Evolutionary conservation across 1,139 yeast species (phyloP), one percentile per base, ranked within the genome.

Genomic region (Candida neerlandica): DNA sequence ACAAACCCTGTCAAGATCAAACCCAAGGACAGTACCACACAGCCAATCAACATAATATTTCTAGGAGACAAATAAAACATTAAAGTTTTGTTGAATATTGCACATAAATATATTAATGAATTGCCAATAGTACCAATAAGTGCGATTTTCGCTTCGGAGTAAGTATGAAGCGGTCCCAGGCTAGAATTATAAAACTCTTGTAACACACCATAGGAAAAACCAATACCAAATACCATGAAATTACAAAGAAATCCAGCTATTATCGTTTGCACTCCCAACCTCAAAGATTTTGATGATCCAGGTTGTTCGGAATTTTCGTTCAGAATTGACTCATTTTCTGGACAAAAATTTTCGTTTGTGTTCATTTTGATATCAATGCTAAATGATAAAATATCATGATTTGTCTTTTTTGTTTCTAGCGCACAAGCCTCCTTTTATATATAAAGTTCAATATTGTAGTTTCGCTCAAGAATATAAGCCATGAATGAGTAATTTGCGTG

Each of bases 191-290:
- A 70, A 50, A 55, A 69, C 30, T 70, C 73, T 48, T 69, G 73
- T 45, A 65, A 68, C 6, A 70, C 67, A 51, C 74, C 75, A 51
- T 65, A 70, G 12, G 73, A 62, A 53, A 70, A 70, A 5, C 66
- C 61, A 7, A 67, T 60, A 0, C 75, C 75, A 52, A 70, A 69
- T 1, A 69, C 70, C 52, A 67, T 59, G 51, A 69, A 69, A 44
- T 69, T 68, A 33, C 67, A 60, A 4, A 67, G 44, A 47, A 70
- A 69, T 1, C 75, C 74, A 1, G 72, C 63, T 2, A 61, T 30
- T 1, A 63, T 51, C 2, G 52, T 44, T 15, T 19, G 48, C 9
- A 56, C 44, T 0, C 60, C 59, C 11, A 43, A 23, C 14, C 49
- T 44, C 27, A 37, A 23, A 4, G 15, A 19, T 9, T 45, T 45